A percentile compares a stretch with the other conserved stretches of the same genome.
Conservation (phyloP, 2,329 filamentous ascomycete genomes). For the Colletotrichum sp. region DNA sequence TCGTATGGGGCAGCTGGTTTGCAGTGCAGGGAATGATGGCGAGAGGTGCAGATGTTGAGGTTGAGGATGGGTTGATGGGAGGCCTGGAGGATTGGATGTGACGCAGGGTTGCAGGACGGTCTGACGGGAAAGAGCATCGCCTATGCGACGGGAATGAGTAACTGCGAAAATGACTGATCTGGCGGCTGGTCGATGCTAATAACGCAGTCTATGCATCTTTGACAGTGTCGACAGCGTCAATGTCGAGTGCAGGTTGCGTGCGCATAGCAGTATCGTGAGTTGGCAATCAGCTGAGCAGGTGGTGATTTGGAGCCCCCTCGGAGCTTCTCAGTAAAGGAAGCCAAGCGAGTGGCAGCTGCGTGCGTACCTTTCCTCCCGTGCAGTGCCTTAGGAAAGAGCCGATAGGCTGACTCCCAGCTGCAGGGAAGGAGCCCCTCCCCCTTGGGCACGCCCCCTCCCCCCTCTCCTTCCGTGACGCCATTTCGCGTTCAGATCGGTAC, state of each 20-base stretch:
- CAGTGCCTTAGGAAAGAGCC: not conserved
- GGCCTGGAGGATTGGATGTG: not conserved
- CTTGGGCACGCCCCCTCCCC: not conserved
- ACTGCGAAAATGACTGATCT: not conserved
- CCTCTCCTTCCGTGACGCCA: slow-evolving; percentile 8
- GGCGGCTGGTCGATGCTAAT: not conserved
- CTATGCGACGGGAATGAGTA: not conserved
- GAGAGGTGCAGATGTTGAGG: not conserved
- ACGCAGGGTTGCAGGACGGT: not conserved
- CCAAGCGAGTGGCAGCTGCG: not conserved
- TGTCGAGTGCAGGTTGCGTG: not conserved
- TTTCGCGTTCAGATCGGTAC: slow-evolving; percentile 6
- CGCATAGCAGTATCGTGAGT: not conserved
- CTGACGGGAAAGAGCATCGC: not conserved
- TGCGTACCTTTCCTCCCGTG: not conserved
- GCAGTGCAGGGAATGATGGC: not conserved
- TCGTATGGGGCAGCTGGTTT: not conserved
- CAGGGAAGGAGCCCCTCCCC: not conserved
- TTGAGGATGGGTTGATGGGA: not conserved
- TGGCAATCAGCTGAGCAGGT: not conserved
- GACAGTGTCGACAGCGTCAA: not conserved
- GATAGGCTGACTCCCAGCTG: not conserved
- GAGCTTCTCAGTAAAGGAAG: not conserved
- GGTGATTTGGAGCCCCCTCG: not conserved
- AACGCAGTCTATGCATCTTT: not conserved